Conservation (phyloP, 495 filamentous ascomycete species). For the Aspergillus coremiiformis region DNA sequence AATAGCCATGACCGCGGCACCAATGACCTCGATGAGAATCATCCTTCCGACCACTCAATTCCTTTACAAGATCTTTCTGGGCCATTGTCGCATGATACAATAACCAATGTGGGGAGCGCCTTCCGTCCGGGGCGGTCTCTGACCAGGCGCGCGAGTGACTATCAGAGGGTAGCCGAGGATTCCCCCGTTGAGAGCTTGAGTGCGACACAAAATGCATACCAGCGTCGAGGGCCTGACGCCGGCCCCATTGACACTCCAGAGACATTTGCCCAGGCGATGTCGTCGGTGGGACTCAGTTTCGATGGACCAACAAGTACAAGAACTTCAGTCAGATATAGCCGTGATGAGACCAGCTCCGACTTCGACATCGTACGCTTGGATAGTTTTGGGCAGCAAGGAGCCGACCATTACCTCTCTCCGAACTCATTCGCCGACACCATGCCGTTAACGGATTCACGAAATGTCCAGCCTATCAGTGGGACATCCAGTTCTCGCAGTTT, state of each 20-base stretch:
- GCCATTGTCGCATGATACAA: slow-evolving; percentile 38
- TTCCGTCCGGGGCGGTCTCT: slow-evolving; percentile 34
- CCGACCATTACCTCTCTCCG: slow-evolving; percentile 46
- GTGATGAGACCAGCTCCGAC: slow-evolving; percentile 24
- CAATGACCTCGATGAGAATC: slow-evolving; percentile 34
- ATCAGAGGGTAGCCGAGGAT: slow-evolving; percentile 46
- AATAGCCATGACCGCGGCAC: slow-evolving; percentile 45
- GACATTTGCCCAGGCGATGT: slow-evolving; percentile 53
- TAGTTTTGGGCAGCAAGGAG: slow-evolving; percentile 18
- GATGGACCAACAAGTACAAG: slow-evolving; percentile 27
- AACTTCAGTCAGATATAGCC: slow-evolving; percentile 16
- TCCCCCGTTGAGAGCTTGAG: slow-evolving; percentile 36
- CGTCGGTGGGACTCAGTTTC: slow-evolving; percentile 52
- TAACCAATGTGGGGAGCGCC: slow-evolving; percentile 26
- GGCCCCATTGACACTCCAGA: slow-evolving; percentile 41
- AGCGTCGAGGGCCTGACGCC: slow-evolving; percentile 24
- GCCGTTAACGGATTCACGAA: slow-evolving; percentile 53
- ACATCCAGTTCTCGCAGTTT: slow-evolving; percentile 39
- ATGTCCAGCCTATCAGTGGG: slow-evolving; percentile 62
- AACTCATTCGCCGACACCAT: slow-evolving; percentile 57
- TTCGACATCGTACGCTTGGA: slow-evolving; percentile 28
- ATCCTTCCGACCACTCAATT: slow-evolving; percentile 60
- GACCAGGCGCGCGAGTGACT: slow-evolving; percentile 32
- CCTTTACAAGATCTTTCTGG: slow-evolving; percentile 74
- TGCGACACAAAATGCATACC: slow-evolving; percentile 16